Conservation (phyloP, 331 rosid species). For the Pyracantha coccinea region DNA sequence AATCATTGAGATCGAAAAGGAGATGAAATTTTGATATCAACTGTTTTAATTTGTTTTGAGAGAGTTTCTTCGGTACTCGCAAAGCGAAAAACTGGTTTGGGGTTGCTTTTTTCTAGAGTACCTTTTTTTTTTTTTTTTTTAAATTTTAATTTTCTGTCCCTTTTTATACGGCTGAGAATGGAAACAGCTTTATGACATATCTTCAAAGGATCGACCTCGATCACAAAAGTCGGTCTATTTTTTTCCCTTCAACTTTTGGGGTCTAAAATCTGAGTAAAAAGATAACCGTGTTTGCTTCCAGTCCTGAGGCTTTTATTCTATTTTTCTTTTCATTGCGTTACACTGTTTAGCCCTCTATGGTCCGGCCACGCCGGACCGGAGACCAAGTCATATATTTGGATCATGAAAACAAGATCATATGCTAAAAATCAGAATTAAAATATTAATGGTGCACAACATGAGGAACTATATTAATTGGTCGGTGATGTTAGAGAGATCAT, state of each 20-base stretch:
- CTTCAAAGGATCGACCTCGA: neutral
- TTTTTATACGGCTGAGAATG: neutral
- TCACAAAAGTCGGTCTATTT: neutral
- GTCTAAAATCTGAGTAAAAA: neutral
- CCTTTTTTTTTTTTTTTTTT: too few species aligned
- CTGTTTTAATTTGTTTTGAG: neutral
- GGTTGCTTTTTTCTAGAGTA: too few species aligned
- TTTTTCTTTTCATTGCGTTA: too few species aligned
- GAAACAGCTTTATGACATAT: neutral
- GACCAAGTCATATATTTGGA: neutral
- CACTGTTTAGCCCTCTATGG: too few species aligned
- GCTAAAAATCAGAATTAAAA: too few species aligned
- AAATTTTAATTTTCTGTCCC: rapidly evolving
- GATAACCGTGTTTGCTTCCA: neutral
- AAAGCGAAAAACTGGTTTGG: too few species aligned
- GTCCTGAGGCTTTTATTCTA: neutral
- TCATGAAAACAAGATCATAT: neutral
- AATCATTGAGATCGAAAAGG: neutral
- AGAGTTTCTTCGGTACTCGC: neutral
- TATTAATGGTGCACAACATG: neutral
- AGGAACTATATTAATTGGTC: too few species aligned
- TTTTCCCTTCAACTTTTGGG: neutral
- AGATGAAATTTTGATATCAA: neutral
- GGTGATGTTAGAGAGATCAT: too few species aligned
- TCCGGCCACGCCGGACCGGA: neutral